phyloP scores from a whole-genome alignment of 1,284 basidiomycete species.

The Malassezia pachydermatis region DNA sequence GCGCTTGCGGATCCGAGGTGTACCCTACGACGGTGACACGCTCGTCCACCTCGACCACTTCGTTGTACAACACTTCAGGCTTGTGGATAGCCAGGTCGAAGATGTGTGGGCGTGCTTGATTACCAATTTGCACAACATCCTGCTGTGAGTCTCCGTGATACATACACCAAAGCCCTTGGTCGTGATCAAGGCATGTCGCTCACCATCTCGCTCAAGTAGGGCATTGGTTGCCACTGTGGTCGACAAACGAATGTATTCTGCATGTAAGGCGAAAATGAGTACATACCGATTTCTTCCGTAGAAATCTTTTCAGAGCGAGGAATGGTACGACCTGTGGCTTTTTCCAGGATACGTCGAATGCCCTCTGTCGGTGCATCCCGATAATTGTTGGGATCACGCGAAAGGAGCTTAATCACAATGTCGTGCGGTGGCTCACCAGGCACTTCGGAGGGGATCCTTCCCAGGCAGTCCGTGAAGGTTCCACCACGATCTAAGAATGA shows the following conservation, averaged over 20 bases:
- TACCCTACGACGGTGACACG: conserved; percentile 87
- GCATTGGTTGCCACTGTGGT: conserved; percentile 97
- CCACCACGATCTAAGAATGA: conserved; percentile 37
- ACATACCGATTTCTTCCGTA: conserved; percentile 67
- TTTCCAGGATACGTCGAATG: conserved; percentile 77
- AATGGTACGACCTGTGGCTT: conserved; percentile 60
- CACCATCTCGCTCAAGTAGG: conserved; percentile 82
- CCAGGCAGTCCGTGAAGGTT: conserved; percentile 45
- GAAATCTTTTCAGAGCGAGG: conserved; percentile 60
- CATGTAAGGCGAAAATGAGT: neutral
- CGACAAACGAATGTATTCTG: conserved; percentile 81
- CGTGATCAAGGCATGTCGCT: conserved; percentile 79
- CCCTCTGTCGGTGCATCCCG: conserved; percentile 87
- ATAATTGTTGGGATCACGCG: conserved; percentile 61
- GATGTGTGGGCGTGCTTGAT: conserved; percentile 76
- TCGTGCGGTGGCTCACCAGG: conserved; percentile 25
- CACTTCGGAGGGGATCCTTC: conserved; percentile 21
- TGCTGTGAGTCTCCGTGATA: neutral
- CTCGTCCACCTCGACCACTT: conserved; percentile 79
- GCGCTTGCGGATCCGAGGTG: conserved; percentile 72
- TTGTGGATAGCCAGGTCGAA: conserved; percentile 53
- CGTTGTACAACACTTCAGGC: conserved; percentile 65
- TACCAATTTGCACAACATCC: conserved; percentile 79
- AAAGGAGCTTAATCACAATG: conserved; percentile 50
- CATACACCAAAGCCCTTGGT: conserved; percentile 69